Percentiles rank a stretch among this genome's conserved stretches.
phyloP scores from a whole-genome alignment of 495 filamentous ascomycete genomes.

The Hypoxylon trugodes region DNA sequence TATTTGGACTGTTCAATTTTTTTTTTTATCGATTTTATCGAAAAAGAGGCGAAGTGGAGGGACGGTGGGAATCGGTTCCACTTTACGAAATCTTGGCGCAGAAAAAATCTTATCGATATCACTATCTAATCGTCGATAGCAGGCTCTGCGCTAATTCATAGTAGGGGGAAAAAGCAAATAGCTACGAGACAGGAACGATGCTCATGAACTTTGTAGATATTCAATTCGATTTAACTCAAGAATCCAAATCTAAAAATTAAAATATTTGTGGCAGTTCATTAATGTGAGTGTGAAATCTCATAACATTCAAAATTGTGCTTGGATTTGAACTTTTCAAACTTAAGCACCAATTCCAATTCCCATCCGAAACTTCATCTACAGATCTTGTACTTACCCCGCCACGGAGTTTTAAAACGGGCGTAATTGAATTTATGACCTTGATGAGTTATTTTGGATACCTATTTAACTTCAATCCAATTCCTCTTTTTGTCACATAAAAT shows the following conservation, averaged over 20 bases:
- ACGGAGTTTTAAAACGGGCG: neutral
- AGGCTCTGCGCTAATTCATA: no score
- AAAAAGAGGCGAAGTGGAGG: slow-evolving; percentile 31
- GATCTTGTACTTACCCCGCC: slow-evolving; percentile 3
- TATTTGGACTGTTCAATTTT: slow-evolving; percentile 15
- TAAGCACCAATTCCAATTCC: no score
- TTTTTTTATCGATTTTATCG: slow-evolving; percentile 18
- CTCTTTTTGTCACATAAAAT: neutral
- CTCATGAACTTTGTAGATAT: slow-evolving; percentile 8
- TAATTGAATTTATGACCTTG: neutral
- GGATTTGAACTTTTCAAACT: neutral
- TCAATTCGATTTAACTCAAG: no score
- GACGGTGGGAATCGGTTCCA: slow-evolving; percentile 11
- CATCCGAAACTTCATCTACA: neutral
- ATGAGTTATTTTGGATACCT: neutral
- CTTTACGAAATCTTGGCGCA: slow-evolving; percentile 43
- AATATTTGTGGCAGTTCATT: no score
- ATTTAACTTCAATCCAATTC: neutral
- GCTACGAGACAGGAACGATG: neutral
- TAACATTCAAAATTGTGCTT: neutral
- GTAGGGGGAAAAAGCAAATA: no score
- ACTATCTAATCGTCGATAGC: slow-evolving; percentile 24
- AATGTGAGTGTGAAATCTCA: no score
- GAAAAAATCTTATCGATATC: slow-evolving; percentile 31
- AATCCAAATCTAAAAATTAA: neutral